Percentiles rank a stretch among this genome's conserved stretches.
These are phyloP conservation scores for Talaromyces verruculosus DNA, from an alignment of 2,329 filamentous ascomycete species.

Conservation along the genomic window DNA sequence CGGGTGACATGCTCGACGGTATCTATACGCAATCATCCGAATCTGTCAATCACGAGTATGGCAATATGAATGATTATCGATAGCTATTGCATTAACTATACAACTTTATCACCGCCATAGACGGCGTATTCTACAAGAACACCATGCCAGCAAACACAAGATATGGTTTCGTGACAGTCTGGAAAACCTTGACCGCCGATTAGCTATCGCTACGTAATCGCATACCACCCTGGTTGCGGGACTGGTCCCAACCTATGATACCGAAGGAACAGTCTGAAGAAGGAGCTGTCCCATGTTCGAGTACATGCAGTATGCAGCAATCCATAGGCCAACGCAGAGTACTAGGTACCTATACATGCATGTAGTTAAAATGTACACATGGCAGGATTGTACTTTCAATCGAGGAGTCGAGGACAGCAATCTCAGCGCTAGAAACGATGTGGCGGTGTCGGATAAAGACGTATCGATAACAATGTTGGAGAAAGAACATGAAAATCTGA, in stretches of 20 bases:
- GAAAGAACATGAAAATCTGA: not conserved
- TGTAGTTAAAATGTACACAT: conserved; percentile 11
- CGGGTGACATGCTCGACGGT: not conserved
- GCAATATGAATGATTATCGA: not conserved
- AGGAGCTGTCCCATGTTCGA: not conserved
- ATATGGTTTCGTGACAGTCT: not conserved
- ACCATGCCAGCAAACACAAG: not conserved
- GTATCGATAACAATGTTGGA: not conserved
- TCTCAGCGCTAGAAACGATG: not conserved
- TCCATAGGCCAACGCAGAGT: conserved; percentile 4
- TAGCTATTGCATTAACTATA: not conserved
- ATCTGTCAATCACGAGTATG: not conserved
- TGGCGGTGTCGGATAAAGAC: conserved; percentile 10
- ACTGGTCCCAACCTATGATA: conserved; percentile 15
- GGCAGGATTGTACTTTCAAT: not conserved
- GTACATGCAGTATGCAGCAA: not conserved
- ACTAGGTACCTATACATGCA: conserved; percentile 16
- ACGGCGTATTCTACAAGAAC: not conserved
- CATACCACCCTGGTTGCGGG: conserved; percentile 20
- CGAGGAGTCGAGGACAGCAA: not conserved
- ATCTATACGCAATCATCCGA: not conserved
- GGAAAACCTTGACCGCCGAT: conserved; percentile 25
- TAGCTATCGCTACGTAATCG: conserved; percentile 24
- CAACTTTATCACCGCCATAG: not conserved
- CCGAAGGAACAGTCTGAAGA: not conserved